Evolutionary conservation across 2,329 filamentous ascomycete genomes (phyloP).

Genomic region (Scedosporium apiospermum): DNA sequence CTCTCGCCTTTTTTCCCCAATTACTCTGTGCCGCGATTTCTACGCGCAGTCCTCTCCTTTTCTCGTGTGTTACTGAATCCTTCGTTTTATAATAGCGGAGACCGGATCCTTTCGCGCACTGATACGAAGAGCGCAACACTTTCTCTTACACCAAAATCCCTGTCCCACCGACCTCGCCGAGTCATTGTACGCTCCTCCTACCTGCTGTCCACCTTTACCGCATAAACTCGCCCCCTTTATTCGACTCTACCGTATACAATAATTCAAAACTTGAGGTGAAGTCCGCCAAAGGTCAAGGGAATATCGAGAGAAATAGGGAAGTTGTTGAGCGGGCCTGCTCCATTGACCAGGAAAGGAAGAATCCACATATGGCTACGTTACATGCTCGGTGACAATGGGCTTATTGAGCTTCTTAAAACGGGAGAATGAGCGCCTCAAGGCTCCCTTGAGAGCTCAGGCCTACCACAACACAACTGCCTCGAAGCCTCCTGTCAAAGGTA

Average conservation of each 20-base stretch:
- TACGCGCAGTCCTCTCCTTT: neutral
- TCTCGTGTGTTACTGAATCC: neutral
- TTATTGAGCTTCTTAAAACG: constrained; percentile 6
- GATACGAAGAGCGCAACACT: neutral
- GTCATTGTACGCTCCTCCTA: neutral
- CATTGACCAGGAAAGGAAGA: neutral
- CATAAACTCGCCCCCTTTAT: neutral
- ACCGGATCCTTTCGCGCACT: neutral
- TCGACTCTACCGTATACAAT: too few species aligned
- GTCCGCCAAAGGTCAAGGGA: too few species aligned
- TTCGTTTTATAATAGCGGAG: neutral
- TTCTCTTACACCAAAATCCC: neutral
- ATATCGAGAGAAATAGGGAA: too few species aligned
- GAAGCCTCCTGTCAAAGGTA: constrained; percentile 4
- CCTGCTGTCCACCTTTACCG: neutral
- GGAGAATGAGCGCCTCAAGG: constrained; percentile 6
- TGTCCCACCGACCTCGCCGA: neutral
- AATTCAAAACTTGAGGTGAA: too few species aligned
- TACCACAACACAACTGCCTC: constrained; percentile 1
- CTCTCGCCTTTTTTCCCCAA: neutral
- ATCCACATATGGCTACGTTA: constrained; percentile 1
- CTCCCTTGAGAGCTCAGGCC: constrained; percentile 5
- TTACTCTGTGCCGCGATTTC: neutral
- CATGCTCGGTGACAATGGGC: constrained; percentile 3
- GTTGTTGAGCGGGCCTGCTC: too few species aligned